phyloP scores from a whole-genome alignment of 768 basidiomycete species.

The Auriscalpium orientale region DNA sequence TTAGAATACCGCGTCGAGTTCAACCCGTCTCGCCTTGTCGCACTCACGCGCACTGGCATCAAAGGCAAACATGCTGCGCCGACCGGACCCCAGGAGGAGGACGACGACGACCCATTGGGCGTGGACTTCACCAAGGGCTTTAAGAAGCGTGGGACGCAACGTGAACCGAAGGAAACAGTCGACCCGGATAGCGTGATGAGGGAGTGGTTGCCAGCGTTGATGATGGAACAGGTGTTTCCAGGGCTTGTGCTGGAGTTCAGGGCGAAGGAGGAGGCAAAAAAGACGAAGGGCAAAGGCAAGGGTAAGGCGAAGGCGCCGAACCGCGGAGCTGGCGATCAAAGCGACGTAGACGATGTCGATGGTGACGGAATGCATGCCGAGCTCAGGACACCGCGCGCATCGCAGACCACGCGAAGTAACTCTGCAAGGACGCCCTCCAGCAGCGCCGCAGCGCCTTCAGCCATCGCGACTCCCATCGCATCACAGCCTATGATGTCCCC shows the following conservation, averaged over 20 bases:
- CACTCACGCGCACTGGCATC: constrained; percentile 56
- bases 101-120: constrained; percentile 41
- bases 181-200: constrained; percentile 48
- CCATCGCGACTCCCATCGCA: too few relatives aligned
- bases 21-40: constrained; percentile 55
- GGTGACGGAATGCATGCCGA: background rate
- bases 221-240: constrained; percentile 67
- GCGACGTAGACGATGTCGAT: background rate
- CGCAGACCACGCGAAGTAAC: background rate
- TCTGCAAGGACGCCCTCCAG: too few relatives aligned
- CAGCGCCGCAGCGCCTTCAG: too few relatives aligned
- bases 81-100: constrained; percentile 36
- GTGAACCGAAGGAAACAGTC: constrained; percentile 25
- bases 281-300: background rate
- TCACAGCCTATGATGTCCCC: background rate
- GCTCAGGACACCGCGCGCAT: background rate
- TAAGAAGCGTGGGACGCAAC: background rate
- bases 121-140: constrained; percentile 23
- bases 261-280: constrained; percentile 37
- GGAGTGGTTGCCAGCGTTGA: constrained; percentile 76
- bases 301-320: background rate
- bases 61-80: constrained; percentile 38
- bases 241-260: constrained; percentile 54
- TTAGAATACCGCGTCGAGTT: constrained; percentile 77
- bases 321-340: background rate